These are phyloP conservation scores for Cicer arietinum DNA, from an alignment of 306 rosid genomes.

Conservation along the genomic window DNA sequence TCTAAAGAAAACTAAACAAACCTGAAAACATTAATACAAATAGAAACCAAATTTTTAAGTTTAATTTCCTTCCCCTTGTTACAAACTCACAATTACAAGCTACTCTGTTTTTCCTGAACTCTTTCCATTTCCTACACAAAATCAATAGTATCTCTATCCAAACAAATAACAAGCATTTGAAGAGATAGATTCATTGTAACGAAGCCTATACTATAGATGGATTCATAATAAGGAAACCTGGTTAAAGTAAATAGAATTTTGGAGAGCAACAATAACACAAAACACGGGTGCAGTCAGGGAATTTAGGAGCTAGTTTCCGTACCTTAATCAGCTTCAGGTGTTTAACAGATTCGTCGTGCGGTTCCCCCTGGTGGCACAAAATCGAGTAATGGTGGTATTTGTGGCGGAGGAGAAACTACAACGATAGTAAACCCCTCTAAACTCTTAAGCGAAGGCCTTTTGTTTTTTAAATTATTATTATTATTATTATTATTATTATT, in stretches of 20 bases:
- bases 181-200: neutral
- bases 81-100: neutral
- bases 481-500: too few species aligned
- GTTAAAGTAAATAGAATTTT: neutral
- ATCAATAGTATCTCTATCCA: neutral
- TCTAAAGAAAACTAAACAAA: neutral
- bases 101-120: neutral
- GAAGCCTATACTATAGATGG: too few species aligned
- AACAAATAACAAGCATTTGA: neutral
- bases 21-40: neutral
- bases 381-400: too few species aligned
- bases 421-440: conserved; percentile 26
- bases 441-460: too few species aligned
- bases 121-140: neutral
- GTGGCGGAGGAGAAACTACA: neutral
- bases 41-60: neutral
- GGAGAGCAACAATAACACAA: too few species aligned
- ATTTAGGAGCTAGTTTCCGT: neutral
- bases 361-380: neutral
- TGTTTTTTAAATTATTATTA: too few species aligned
- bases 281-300: neutral
- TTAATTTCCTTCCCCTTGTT: neutral
- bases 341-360: neutral
- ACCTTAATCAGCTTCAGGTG: neutral
- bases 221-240: neutral